Conservation (phyloP, 305 asterid species). For the Fraxinus floribunda region DNA sequence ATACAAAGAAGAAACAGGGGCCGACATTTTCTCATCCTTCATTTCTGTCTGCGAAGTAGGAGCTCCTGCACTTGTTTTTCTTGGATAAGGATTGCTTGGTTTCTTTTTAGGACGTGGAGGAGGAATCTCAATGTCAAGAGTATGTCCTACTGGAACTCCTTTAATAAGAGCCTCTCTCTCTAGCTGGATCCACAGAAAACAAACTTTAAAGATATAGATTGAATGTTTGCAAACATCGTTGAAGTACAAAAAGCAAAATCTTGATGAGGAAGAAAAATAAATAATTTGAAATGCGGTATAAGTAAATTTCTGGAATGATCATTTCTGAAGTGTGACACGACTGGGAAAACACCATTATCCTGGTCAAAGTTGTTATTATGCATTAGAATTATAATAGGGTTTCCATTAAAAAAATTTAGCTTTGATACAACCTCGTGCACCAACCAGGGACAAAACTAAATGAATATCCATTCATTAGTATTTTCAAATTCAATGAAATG, state of each 20-base stretch:
- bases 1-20: constrained; percentile 45
- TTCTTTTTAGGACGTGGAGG: constrained; percentile 98
- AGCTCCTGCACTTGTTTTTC: constrained; percentile 54
- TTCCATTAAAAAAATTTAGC: not conserved
- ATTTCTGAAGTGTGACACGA: constrained; percentile 9
- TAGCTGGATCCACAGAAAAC: constrained; percentile 51
- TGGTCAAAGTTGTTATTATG: not conserved
- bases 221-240: constrained; percentile 14
- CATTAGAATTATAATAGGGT: not conserved
- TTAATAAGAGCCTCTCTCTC: constrained; percentile 84
- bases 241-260: constrained; percentile 15
- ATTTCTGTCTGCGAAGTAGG: constrained; percentile 47
- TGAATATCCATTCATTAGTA: not conserved
- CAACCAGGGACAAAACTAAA: not conserved
- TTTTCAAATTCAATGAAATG: not conserved
- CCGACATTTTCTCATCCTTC: constrained; percentile 56
- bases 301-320: not conserved
- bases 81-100: constrained; percentile 94
- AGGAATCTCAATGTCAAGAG: constrained; percentile 90
- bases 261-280: constrained; percentile 20
- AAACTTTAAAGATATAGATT: constrained; percentile 8
- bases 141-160: constrained; percentile 73
- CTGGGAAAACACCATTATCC: not conserved
- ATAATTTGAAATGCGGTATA: not conserved
- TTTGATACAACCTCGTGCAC: not conserved